Percentiles rank a stretch among this genome's conserved stretches.
These are phyloP conservation scores for Tagetes erecta DNA, from an alignment of 129 eudicot species.

Conservation along the genomic window DNA sequence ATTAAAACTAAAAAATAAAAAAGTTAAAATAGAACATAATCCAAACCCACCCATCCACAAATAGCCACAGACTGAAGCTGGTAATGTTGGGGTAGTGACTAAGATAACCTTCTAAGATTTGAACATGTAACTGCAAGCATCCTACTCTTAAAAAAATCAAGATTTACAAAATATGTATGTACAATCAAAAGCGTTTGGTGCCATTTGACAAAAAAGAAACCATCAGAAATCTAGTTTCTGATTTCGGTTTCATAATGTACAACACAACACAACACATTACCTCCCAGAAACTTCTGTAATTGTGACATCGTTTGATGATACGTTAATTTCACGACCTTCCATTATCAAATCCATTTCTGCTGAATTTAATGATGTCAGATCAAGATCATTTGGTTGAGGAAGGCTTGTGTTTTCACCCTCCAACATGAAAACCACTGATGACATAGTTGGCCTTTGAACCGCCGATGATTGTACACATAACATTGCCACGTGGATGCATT, in stretches of 20 bases:
- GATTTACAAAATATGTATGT: too few species aligned
- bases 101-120: too few species aligned
- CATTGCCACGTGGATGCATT: conserved; percentile 74
- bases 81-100: too few species aligned
- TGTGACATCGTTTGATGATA: conserved; percentile 34
- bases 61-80: too few species aligned
- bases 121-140: too few species aligned
- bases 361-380: conserved; percentile 50
- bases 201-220: neutral
- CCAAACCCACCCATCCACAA: too few species aligned
- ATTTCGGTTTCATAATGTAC: neutral
- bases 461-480: conserved; percentile 79
- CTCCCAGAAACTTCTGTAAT: conserved; percentile 40
- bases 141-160: too few species aligned
- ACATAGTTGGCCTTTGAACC: conserved; percentile 68
- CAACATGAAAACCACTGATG: conserved; percentile 77
- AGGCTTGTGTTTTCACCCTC: conserved; percentile 65
- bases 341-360: conserved; percentile 48
- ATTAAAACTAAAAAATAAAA: too few species aligned
- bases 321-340: conserved; percentile 44
- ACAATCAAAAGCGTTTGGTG: too few species aligned
- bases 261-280: conserved; percentile 7
- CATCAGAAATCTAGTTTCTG: conserved; percentile 27
- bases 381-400: conserved; percentile 63
- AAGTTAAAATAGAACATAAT: too few species aligned